Evolutionary conservation across 1,139 yeast species (phyloP).

Genomic region (Lodderomyces beijingensis): DNA sequence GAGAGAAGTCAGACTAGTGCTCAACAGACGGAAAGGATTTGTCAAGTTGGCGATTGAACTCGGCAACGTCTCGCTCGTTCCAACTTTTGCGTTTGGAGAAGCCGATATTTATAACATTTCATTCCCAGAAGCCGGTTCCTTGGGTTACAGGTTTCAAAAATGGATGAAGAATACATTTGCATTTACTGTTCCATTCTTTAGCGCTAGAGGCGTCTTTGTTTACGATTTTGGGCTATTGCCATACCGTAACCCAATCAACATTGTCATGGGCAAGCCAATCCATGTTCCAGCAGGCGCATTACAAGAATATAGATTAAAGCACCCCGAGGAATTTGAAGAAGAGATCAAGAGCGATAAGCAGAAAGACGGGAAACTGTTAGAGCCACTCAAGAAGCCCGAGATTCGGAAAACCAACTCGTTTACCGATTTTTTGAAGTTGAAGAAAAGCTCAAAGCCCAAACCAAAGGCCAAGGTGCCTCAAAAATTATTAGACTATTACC

Average conservation of each 20-base stretch:
- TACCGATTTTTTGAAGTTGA: constrained; percentile 18
- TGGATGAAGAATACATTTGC: constrained; percentile 70
- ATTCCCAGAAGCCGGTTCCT: constrained; percentile 51
- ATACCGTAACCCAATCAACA: constrained; percentile 71
- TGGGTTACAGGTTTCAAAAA: constrained; percentile 53
- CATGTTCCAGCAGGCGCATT: constrained; percentile 50
- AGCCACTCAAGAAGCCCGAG: constrained; percentile 2
- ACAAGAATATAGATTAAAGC: constrained; percentile 25
- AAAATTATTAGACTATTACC: constrained; percentile 62
- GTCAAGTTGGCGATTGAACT: constrained; percentile 78
- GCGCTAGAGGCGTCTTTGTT: constrained; percentile 89
- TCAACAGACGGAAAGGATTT: constrained; percentile 82
- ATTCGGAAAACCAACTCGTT: constrained; percentile 7
- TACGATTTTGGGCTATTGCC: constrained; percentile 92
- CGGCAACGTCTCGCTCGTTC: constrained; percentile 78
- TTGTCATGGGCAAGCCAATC: constrained; percentile 82
- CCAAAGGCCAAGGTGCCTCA: constrained; percentile 27
- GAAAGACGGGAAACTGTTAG: neutral
- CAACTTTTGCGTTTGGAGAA: constrained; percentile 91
- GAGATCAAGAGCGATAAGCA: constrained; percentile 3
- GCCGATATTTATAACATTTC: constrained; percentile 70
- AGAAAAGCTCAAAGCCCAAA: constrained; percentile 3
- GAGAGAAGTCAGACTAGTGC: constrained; percentile 46
- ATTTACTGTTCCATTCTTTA: constrained; percentile 86
- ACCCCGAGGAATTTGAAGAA: constrained; percentile 22